These are phyloP conservation scores for Baorangia bicolor DNA, from an alignment of 768 basidiomycete genomes.

Conservation along the genomic window DNA sequence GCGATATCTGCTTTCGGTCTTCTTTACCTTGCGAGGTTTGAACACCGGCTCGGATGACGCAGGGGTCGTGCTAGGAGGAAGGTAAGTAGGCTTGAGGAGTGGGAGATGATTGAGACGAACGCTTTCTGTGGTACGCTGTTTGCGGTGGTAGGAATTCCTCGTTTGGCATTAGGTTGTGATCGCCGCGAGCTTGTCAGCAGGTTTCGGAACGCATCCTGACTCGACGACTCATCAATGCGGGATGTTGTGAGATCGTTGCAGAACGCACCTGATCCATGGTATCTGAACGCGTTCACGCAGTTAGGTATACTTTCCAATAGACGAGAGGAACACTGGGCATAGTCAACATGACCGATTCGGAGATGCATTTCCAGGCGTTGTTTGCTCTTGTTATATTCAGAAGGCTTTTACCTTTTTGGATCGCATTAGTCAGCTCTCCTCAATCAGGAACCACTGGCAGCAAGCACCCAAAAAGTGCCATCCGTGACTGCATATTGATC, in stretches of 20 bases:
- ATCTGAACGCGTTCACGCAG: neutral
- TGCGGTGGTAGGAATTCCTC: conserved; percentile 20
- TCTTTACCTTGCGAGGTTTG: conserved; percentile 81
- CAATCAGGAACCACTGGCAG: too few relatives aligned
- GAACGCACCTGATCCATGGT: conserved; percentile 31
- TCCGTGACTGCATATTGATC: too few relatives aligned
- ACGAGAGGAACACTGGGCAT: neutral
- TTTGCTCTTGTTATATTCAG: conserved; percentile 29
- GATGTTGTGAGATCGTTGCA: neutral
- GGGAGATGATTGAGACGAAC: conserved; percentile 11
- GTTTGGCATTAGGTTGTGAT: conserved; percentile 14
- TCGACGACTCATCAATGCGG: neutral
- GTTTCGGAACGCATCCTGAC: conserved; percentile 59
- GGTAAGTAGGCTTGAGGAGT: neutral
- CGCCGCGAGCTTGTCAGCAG: conserved; percentile 41
- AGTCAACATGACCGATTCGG: neutral
- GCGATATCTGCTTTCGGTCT: conserved; percentile 57
- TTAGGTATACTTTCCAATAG: neutral
- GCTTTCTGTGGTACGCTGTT: conserved; percentile 8
- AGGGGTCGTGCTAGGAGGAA: conserved; percentile 42
- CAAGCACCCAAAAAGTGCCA: too few relatives aligned
- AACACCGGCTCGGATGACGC: conserved; percentile 62
- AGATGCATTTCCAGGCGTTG: conserved; percentile 21
- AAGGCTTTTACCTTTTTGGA: conserved; percentile 19
- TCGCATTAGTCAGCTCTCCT: conserved; percentile 6